A percentile compares a stretch with the other conserved stretches of the same genome.
These are phyloP conservation scores for Vicia villosa DNA, from an alignment of 306 rosid genomes.

Conservation along the genomic window DNA sequence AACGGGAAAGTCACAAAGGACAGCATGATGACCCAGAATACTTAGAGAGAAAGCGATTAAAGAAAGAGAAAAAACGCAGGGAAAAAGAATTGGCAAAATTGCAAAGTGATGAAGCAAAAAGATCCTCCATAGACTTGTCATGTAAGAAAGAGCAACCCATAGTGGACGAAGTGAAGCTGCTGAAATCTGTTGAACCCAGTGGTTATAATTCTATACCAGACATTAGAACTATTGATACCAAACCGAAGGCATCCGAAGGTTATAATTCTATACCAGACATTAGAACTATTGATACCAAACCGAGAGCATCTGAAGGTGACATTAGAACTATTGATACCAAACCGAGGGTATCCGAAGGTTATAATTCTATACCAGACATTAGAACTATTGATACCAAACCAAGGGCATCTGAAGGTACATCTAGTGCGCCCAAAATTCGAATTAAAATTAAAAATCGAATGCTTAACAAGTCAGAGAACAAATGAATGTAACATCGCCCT, in stretches of 20 bases:
- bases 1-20: slow-evolving; percentile 59
- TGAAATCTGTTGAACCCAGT: slow-evolving; percentile 57
- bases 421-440: slow-evolving; percentile 72
- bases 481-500: slow-evolving; percentile 23
- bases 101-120: slow-evolving; percentile 43
- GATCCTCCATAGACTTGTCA: slow-evolving; percentile 39
- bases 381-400: slow-evolving; percentile 28
- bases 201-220: slow-evolving; percentile 50
- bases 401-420: slow-evolving; percentile 57
- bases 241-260: slow-evolving; percentile 54
- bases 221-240: slow-evolving; percentile 38
- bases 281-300: too few species aligned
- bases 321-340: too few species aligned
- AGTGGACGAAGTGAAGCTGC: slow-evolving; percentile 36
- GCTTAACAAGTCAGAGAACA: slow-evolving; percentile 46
- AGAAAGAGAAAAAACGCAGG: slow-evolving; percentile 79
- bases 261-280: too few species aligned
- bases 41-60: slow-evolving; percentile 74
- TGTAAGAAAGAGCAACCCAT: slow-evolving; percentile 53
- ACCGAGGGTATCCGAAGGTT: slow-evolving; percentile 25
- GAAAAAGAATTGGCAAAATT: slow-evolving; percentile 77
- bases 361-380: too few species aligned
- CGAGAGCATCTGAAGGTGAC: too few species aligned
- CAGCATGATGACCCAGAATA: slow-evolving; percentile 71
- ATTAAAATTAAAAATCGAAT: slow-evolving; percentile 71